Evolutionary conservation across 208 protist genomes (phyloP).

Genomic region (Leishmania gerbilli): DNA sequence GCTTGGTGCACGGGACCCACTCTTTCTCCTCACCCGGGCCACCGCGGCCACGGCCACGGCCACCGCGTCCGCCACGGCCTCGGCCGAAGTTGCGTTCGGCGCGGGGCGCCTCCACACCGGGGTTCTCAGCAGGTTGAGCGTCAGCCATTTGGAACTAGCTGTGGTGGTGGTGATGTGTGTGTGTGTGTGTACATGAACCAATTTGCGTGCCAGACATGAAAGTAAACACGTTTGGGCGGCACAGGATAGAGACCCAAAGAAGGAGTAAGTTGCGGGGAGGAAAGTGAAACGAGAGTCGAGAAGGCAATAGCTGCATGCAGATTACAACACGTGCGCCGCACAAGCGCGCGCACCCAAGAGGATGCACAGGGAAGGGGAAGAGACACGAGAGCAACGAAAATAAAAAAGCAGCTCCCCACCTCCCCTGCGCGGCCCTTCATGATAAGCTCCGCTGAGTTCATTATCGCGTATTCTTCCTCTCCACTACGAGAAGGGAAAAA

Average conservation of each 20-base stretch:
- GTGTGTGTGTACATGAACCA: background rate
- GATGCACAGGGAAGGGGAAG: background rate
- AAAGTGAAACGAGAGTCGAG: background rate
- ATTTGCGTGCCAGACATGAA: background rate
- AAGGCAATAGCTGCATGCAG: background rate
- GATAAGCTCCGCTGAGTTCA: background rate
- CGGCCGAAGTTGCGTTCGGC: slow-evolving; percentile 54
- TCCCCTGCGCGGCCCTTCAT: background rate
- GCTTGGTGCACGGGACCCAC: slow-evolving; percentile 99
- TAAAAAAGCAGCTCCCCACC: no score
- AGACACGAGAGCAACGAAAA: background rate
- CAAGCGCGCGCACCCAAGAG: background rate
- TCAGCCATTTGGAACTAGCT: slow-evolving; percentile 70
- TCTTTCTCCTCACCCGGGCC: slow-evolving; percentile 84
- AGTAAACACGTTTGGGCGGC: background rate
- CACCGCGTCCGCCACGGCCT: slow-evolving; percentile 59
- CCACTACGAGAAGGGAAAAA: no score
- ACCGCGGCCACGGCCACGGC: slow-evolving; percentile 31
- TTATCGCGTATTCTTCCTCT: background rate
- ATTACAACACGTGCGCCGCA: background rate
- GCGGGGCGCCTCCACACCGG: slow-evolving; percentile 38
- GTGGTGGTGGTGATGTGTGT: no score
- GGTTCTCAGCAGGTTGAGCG: slow-evolving; percentile 48
- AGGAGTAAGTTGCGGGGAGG: background rate
- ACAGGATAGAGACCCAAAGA: background rate